Percentiles rank a stretch among this genome's conserved stretches.
Evolutionary conservation across 305 asterid species (phyloP).

Genomic region (Fraxinus floribunda): DNA sequence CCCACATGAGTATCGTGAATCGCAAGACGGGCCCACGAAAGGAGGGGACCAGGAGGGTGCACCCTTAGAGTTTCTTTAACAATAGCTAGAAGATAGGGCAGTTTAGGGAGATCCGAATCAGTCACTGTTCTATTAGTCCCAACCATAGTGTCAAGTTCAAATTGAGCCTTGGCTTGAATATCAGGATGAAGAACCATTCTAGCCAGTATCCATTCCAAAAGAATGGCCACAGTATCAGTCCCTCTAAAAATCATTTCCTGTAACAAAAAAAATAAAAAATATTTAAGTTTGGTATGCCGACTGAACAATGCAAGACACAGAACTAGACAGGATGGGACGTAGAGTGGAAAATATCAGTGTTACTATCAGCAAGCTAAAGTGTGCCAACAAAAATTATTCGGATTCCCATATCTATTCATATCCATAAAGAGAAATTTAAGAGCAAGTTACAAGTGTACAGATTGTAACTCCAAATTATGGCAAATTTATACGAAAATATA

Average conservation of each 20-base stretch:
- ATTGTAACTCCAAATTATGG: background rate
- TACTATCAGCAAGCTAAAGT: slow-evolving; percentile 29
- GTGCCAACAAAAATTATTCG: slow-evolving; percentile 31
- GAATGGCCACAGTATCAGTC: slow-evolving; percentile 73
- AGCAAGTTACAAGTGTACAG: background rate
- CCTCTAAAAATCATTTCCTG: slow-evolving; percentile 88
- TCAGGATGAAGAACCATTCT: slow-evolving; percentile 74
- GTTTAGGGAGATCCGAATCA: slow-evolving; percentile 55
- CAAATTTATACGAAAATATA: background rate
- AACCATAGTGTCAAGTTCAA: slow-evolving; percentile 46
- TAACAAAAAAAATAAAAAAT: background rate
- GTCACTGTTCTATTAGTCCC: slow-evolving; percentile 31
- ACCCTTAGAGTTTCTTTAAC: slow-evolving; percentile 74
- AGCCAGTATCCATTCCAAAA: slow-evolving; percentile 82
- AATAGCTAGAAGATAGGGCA: slow-evolving; percentile 58
- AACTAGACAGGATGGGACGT: background rate
- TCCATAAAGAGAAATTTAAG: slow-evolving; percentile 25
- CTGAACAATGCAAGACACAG: background rate
- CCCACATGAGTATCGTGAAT: slow-evolving; percentile 64
- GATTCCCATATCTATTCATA: slow-evolving; percentile 47
- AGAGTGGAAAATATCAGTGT: slow-evolving; percentile 20
- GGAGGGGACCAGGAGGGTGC: slow-evolving; percentile 89
- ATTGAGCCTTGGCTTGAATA: slow-evolving; percentile 55
- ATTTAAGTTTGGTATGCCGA: background rate
- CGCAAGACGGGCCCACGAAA: slow-evolving; percentile 82